Percentiles rank a stretch among this genome's conserved stretches.
These are phyloP conservation scores for Bifiguratus adelaidae DNA, from an alignment of 192 early-diverging fungal genomes.

Conservation along the genomic window DNA sequence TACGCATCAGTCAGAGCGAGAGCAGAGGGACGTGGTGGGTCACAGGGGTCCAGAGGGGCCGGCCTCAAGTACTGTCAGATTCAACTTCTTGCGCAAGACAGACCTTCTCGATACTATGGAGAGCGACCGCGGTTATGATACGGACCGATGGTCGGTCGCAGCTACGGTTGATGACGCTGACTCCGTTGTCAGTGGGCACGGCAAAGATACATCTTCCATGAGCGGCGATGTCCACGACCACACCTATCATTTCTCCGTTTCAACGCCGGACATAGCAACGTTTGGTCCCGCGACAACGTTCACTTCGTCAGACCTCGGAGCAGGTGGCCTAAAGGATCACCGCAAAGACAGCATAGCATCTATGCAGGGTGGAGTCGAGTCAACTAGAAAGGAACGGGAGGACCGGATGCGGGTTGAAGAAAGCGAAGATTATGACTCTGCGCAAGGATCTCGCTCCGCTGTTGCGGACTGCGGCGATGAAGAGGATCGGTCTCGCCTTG, in stretches of 20 bases:
- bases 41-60: too few species aligned
- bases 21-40: too few species aligned
- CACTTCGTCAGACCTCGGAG: too few species aligned
- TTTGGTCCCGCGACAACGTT: too few species aligned
- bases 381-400: background rate
- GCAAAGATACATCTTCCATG: constrained; percentile 6
- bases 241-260: too few species aligned
- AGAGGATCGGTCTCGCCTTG: constrained; percentile 10
- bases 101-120: constrained; percentile 12
- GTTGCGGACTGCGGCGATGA: constrained; percentile 28
- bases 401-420: background rate
- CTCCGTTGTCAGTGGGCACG: constrained; percentile 20
- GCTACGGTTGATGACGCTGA: constrained; percentile 28
- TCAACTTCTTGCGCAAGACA: constrained; percentile 18
- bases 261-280: too few species aligned
- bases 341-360: background rate
- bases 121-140: constrained; percentile 13
- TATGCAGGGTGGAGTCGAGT: too few species aligned
- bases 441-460: constrained; percentile 12
- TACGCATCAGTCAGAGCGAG: too few species aligned
- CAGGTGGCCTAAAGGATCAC: constrained; percentile 5
- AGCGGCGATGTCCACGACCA: too few species aligned
- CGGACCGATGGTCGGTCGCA: constrained; percentile 26
- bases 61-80: too few species aligned
- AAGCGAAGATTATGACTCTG: constrained; percentile 4